Conservation (phyloP, 805 yeast species). For the Ogataea henricii region DNA sequence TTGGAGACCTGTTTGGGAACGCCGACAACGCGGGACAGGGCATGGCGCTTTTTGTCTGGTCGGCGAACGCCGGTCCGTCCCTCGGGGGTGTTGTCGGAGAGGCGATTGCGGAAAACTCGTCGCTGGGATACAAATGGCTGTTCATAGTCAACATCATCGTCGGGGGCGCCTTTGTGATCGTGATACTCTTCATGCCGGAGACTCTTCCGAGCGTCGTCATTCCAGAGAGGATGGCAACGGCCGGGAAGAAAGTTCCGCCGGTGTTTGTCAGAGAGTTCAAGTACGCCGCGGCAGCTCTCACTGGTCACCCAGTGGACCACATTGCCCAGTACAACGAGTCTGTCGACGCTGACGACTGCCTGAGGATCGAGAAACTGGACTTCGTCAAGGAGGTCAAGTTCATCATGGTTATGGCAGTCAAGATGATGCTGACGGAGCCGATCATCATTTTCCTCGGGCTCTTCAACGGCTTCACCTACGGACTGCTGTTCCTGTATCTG, state of each 20-base stretch:
- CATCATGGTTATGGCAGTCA: constrained; percentile 34
- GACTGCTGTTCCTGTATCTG: constrained; percentile 36
- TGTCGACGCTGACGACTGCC: constrained; percentile 15
- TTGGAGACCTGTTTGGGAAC: constrained; percentile 38
- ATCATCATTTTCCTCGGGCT: constrained; percentile 36
- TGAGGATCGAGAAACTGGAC: constrained; percentile 26
- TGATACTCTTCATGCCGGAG: constrained; percentile 31
- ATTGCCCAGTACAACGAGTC: neutral
- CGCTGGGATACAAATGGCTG: constrained; percentile 36
- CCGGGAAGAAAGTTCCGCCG: constrained; percentile 26
- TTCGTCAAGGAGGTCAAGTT: constrained; percentile 32
- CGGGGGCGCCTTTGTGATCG: constrained; percentile 25
- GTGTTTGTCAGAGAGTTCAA: constrained; percentile 30
- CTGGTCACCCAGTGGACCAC: neutral
- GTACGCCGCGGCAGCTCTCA: constrained; percentile 18
- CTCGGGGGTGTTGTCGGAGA: constrained; percentile 40
- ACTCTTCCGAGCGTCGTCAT: constrained; percentile 39
- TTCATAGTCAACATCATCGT: constrained; percentile 36
- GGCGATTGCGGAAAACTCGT: constrained; percentile 33
- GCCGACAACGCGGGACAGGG: constrained; percentile 40
- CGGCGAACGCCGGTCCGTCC: constrained; percentile 40
- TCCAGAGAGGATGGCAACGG: constrained; percentile 31
- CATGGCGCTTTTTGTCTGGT: constrained; percentile 37
- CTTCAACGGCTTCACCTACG: constrained; percentile 40
- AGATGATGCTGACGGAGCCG: constrained; percentile 39